Evolutionary conservation across 2,329 filamentous ascomycete species (phyloP).

Genomic region (Sporothrix mexicana): DNA sequence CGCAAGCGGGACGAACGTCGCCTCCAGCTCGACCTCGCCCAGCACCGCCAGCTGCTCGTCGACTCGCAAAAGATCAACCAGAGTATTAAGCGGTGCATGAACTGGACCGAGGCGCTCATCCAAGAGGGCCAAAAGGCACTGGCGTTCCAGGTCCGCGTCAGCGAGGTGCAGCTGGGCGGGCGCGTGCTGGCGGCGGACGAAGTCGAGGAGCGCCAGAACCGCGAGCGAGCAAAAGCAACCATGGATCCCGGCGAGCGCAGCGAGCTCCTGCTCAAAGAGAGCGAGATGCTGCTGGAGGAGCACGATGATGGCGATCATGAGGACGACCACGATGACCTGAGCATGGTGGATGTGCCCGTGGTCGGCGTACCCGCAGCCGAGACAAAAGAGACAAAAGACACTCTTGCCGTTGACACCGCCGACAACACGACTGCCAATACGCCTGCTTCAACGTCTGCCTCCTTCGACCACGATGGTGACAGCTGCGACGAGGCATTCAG

Average conservation of each 20-base stretch:
- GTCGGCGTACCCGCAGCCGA: background rate
- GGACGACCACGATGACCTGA: background rate
- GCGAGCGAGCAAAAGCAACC: slow-evolving; percentile 26
- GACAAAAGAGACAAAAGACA: background rate
- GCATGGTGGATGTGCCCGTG: too few species aligned
- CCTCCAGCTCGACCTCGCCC: slow-evolving; percentile 81
- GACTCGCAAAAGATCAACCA: slow-evolving; percentile 96
- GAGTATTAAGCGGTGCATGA: slow-evolving; percentile 85
- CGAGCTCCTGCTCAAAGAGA: background rate
- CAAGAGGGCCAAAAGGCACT: slow-evolving; percentile 83
- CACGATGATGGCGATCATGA: background rate
- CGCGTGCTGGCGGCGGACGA: slow-evolving; percentile 77
- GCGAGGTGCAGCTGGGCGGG: slow-evolving; percentile 81
- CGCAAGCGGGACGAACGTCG: slow-evolving; percentile 75
- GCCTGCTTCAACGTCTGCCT: background rate
- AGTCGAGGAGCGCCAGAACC: slow-evolving; percentile 47
- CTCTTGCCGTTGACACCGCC: background rate
- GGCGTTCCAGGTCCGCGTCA: slow-evolving; percentile 77
- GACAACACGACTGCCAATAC: background rate
- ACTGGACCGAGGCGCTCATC: slow-evolving; percentile 90
- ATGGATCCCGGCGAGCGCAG: background rate
- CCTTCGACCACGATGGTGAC: background rate
- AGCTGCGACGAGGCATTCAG: slow-evolving; percentile 31
- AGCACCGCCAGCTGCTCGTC: slow-evolving; percentile 85
- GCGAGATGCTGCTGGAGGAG: background rate